Base-by-base conservation (phyloP, 164 flowering plant genomes). In the Vitis rotundifolia region DNA sequence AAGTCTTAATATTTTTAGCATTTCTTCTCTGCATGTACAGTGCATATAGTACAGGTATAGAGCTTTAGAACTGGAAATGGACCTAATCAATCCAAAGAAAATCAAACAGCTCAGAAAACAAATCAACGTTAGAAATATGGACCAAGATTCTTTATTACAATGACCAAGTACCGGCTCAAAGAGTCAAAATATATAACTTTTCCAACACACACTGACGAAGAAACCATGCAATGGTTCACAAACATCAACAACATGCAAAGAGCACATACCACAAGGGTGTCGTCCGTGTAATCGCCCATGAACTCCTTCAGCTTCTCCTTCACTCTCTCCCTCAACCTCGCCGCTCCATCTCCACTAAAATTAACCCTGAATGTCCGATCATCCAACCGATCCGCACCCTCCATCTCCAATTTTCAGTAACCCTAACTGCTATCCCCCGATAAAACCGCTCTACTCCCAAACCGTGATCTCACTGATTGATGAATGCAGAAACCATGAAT, bases 271-370 rank as follows among this genome's bases (percentile, higher is more conserved):
- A 89, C 97, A 26, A 92, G 95, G 75, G 88, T 87, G 67, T 94
- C 98, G 63, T 94, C 98, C 2, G 93, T 88, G 84, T 91, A 94
- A 69, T 94, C 94, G 15, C 93, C 97, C 92, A 89, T 91, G 79
- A 83, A 92, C 83, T 94, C 95, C 82, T 88, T 90, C 59, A 94
- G 76, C 78, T 88, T 89, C 59, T 86, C 91, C 63, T 51, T 81
- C 57, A 94, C 89, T 49, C 61, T 68, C 31, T 87, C 87, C 52
- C 81, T 76, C 75, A 94, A 61, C 82, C 69, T 82, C 49, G 75
- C 79, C 5, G 70, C 84, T 49, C 95, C 95, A 16, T 92, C 97
- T 31, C 70, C 73, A 15, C 78, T 76, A 68, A 92, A 94, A 79
- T 82, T 81, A 64, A 79, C 85, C 79, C 77, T 86, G 73, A 91